Evolutionary conservation across 2,329 filamentous ascomycete species (phyloP), one percentile per base, ranked within the genome.

Genomic region (Pseudomassariella vexata): DNA sequence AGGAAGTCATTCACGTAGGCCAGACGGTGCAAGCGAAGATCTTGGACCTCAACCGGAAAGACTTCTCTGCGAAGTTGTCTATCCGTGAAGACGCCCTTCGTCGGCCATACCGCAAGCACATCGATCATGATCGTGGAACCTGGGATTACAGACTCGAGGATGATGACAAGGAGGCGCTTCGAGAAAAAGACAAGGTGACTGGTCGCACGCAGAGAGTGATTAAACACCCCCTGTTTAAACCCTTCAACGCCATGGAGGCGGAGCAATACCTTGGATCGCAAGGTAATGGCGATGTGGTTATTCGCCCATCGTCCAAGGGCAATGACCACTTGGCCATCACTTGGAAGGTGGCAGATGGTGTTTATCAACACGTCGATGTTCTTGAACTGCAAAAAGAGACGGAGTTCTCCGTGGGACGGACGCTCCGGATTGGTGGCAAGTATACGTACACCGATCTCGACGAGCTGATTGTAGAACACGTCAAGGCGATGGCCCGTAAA

Each of bases 341-440:
- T 1, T 98, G 92, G 92, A 98, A 98, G 66, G 89, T 98, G 10
- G 83, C 87, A 2, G 88, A 96, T 55, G 83, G 84, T 38, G 80
- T 96, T n/a, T 98, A 89, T 57, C 89, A 98, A 61, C 92, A 98
- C 58, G 86, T 98, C 42, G 92, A 98, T 59, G 90, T 98, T 20
- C 73, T 98, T 23, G 92, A 98, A 62, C 71, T 98, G 52, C 86
- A 94, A 59, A 98, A 98, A 62, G 87, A 95, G 41, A 96, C 88
- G 41, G 90, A 96, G 56, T 96, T 95, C 56, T 89, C 88, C 0
- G 82, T 96, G 4, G 92, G 92, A 41, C 82, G 82, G 47, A 80
- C 82, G 24, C 72, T 98, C 33, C 85, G 85, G 42, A 85, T 98
- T 33, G 84, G 80, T 20, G 85, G 85, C 47, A 90, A 89, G 57